phyloP scores from a whole-genome alignment of 768 basidiomycete species.

The Tricholoma saponaceum region DNA sequence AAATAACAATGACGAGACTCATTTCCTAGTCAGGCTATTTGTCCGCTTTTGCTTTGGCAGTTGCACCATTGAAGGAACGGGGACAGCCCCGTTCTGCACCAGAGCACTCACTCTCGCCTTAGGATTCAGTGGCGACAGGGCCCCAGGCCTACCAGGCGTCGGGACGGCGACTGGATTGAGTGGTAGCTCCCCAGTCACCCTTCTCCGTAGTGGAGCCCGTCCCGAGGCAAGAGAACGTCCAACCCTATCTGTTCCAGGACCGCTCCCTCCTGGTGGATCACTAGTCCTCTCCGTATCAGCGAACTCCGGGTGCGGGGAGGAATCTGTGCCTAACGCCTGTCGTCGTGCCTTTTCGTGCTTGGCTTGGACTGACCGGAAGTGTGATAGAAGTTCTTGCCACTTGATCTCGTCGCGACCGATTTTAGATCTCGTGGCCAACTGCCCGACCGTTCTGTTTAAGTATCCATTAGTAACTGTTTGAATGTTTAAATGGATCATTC shows the following conservation, averaged over 20 bases:
- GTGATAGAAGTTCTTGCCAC: constrained; percentile 90
- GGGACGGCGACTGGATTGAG: constrained; percentile 23
- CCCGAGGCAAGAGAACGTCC: constrained; percentile 19
- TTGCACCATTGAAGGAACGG: constrained; percentile 17
- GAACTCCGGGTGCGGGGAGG: constrained; percentile 44
- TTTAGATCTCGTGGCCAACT: constrained; percentile 66
- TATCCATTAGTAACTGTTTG: background rate
- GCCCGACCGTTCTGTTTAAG: constrained; percentile 22
- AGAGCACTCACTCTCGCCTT: constrained; percentile 51
- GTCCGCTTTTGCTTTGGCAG: constrained; percentile 38
- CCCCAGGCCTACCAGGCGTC: constrained; percentile 36
- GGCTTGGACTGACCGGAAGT: constrained; percentile 87
- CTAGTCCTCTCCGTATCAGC: constrained; percentile 39
- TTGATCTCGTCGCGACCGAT: constrained; percentile 86
- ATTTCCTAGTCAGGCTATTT: constrained; percentile 35
- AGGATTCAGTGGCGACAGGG: constrained; percentile 73
- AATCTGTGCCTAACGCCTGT: constrained; percentile 66
- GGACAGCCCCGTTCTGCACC: constrained; percentile 22
- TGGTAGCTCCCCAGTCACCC: constrained; percentile 53
- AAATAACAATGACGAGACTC: background rate
- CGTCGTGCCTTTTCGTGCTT: constrained; percentile 91
- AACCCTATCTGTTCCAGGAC: constrained; percentile 20
- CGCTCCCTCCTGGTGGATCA: constrained; percentile 22
- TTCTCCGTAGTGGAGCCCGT: constrained; percentile 53
- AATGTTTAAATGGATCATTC: constrained; percentile 3